phyloP scores from a whole-genome alignment of 768 basidiomycete genomes.

The Pleurotus citrinopileatus region DNA sequence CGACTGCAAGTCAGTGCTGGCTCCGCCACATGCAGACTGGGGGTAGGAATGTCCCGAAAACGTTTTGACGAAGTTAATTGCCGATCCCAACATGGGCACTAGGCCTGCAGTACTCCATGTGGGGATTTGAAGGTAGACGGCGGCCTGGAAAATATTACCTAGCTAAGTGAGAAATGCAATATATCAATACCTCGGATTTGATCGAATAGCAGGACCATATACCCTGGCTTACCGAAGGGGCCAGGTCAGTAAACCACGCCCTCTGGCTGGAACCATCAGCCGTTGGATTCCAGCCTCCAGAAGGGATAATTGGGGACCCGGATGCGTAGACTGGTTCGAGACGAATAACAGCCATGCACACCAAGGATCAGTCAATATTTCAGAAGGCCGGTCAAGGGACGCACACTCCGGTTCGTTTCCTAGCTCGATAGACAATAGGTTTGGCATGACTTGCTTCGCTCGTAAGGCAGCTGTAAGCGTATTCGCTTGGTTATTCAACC shows the following conservation, averaged over 20 bases:
- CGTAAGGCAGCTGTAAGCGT: conserved; percentile 27
- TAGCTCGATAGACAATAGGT: conserved; percentile 33
- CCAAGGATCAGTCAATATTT: background rate
- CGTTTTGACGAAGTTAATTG: conserved; percentile 24
- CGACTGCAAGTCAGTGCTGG: conserved; percentile 28
- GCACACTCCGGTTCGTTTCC: conserved; percentile 37
- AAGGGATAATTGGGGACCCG: conserved; percentile 28
- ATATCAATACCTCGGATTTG: background rate
- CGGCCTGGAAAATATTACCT: conserved; percentile 33
- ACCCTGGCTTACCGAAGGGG: conserved; percentile 21
- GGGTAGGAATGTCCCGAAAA: conserved; percentile 35
- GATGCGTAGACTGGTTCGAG: conserved; percentile 24
- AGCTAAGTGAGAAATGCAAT: conserved; percentile 18
- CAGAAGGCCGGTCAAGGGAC: conserved; percentile 11
- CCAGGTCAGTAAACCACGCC: conserved; percentile 27
- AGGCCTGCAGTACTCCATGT: conserved; percentile 28
- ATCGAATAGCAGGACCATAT: background rate
- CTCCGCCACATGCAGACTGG: conserved; percentile 33
- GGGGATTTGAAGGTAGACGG: conserved; percentile 22
- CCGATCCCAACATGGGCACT: conserved; percentile 25
- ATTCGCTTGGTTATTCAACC: conserved; percentile 32
- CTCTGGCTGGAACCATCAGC: conserved; percentile 29
- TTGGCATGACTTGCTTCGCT: conserved; percentile 27
- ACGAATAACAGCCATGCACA: background rate
- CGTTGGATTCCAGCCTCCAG: conserved; percentile 29